Base-by-base conservation (phyloP, 176 grass and related monocot species). In the Phragmites australis region DNA sequence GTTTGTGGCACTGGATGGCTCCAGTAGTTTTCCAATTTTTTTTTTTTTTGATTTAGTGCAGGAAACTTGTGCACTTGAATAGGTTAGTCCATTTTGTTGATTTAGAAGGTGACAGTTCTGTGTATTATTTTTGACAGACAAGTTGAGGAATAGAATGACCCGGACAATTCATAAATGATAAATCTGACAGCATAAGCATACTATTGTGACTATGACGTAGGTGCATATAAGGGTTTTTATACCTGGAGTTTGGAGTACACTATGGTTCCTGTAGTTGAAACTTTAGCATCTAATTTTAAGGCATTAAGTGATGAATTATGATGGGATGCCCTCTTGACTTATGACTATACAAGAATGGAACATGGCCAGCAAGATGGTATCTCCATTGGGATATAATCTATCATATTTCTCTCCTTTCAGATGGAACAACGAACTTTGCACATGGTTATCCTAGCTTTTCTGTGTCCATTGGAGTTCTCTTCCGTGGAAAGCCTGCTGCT, bases 381-480 rank as follows among this genome's bases (percentile, higher is more conserved):
- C 7, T 56, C 22, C 32, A 13, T 81, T 52, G 53, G 54, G 7
- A 26, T 76, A 63, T 81, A 76, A 76, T 80, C 45, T 77, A 70
- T 27, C 52, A 5, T 48, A 13, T 87, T 91, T 53, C 59, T 62
- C 8, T 58, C 63, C 32, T 62, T 81, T 83, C n/a, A 98, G 95
- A 98, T 89, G 95, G 95, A 90, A 98, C 95, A 46, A 98, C 95
- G 6, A 98, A 98, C 83, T 98, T 98, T 72, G 95, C 95, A 32
- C 95, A 94, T 85, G 95, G 95, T 85, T 98, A 98, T 82, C 95
- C 95, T 41, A 89, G 90, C 81, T 98, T 98, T 94, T 89, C 92
- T 40, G 95, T 98, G 73, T 98, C 95, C 70, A 89, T 98, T 50
- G 90, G 95, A 48, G 92, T 98, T 83, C 81, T 98, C 15, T 98